These are phyloP conservation scores for Platismatia glauca DNA, from an alignment of 495 filamentous ascomycete species.

Conservation along the genomic window DNA sequence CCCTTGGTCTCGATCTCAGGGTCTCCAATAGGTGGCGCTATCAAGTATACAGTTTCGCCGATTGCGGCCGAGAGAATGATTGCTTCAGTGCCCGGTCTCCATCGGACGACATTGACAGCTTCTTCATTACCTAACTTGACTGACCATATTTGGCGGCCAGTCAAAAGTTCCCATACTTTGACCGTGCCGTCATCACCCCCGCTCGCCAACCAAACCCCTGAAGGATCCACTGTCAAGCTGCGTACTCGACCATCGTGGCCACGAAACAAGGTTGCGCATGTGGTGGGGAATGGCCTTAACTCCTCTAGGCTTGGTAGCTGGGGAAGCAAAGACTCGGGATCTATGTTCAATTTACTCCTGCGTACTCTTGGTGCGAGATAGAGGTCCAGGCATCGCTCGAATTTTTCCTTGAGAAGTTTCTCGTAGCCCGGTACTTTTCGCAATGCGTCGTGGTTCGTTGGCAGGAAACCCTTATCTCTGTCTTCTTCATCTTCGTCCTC, in stretches of 20 bases:
- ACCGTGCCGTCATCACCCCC: slow-evolving; percentile 93
- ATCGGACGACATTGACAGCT: slow-evolving; percentile 76
- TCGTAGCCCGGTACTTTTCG: slow-evolving; percentile 92
- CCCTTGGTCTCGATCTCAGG: slow-evolving; percentile 66
- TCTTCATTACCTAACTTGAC: slow-evolving; percentile 71
- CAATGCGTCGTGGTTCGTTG: slow-evolving; percentile 69
- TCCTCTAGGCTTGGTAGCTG: slow-evolving; percentile 94
- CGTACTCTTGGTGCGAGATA: slow-evolving; percentile 90
- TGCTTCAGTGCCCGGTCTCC: slow-evolving; percentile 77
- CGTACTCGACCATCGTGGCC: slow-evolving; percentile 88
- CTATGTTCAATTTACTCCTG: slow-evolving; percentile 91
- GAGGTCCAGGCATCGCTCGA: slow-evolving; percentile 89
- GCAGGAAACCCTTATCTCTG: slow-evolving; percentile 78
- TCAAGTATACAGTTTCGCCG: slow-evolving; percentile 76
- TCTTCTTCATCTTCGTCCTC: slow-evolving; percentile 83
- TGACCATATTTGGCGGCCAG: slow-evolving; percentile 81
- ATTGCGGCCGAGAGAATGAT: slow-evolving; percentile 73
- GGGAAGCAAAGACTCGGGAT: slow-evolving; percentile 84
- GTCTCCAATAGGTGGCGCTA: slow-evolving; percentile 63
- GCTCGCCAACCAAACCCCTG: slow-evolving; percentile 70
- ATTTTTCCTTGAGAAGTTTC: slow-evolving; percentile 84
- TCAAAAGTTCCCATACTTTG: slow-evolving; percentile 73
- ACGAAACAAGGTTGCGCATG: slow-evolving; percentile 69
- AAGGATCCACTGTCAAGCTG: slow-evolving; percentile 68
- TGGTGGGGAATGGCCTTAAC: slow-evolving; percentile 85